These are phyloP conservation scores for Aspergillus ellipticus DNA, from an alignment of 495 filamentous ascomycete genomes.

Conservation along the genomic window DNA sequence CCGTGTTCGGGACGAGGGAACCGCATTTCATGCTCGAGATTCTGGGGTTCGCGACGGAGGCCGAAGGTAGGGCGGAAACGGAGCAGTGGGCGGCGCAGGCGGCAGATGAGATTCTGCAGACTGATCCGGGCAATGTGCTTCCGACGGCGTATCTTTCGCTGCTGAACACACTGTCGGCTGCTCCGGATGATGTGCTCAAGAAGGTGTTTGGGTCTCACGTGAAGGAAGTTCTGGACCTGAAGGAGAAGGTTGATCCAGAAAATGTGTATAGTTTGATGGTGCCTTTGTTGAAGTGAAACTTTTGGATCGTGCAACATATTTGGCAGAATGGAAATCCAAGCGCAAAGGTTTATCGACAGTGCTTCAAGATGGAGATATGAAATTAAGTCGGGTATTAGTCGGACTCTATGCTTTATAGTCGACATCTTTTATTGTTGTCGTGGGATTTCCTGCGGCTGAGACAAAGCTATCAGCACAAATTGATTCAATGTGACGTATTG, in stretches of 20 bases:
- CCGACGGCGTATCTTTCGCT: slow-evolving; percentile 30
- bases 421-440: too few species aligned
- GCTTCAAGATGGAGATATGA: too few species aligned
- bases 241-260: slow-evolving; percentile 27
- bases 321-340: too few species aligned
- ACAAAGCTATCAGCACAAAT: too few species aligned
- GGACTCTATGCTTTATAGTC: too few species aligned
- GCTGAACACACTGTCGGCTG: not conserved
- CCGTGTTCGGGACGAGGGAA: slow-evolving; percentile 30
- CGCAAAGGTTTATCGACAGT: too few species aligned
- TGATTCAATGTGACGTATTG: too few species aligned
- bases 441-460: too few species aligned
- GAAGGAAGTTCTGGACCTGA: slow-evolving; percentile 22
- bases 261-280: slow-evolving; percentile 29
- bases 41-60: slow-evolving; percentile 10
- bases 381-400: too few species aligned
- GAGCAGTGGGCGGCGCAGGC: slow-evolving; percentile 25
- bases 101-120: slow-evolving; percentile 14
- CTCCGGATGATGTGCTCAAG: slow-evolving; percentile 1
- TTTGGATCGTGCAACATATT: not conserved
- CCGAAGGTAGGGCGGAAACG: slow-evolving; percentile 1
- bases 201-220: slow-evolving; percentile 22
- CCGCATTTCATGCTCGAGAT: slow-evolving; percentile 41
- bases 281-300: slow-evolving; percentile 17
- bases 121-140: slow-evolving; percentile 19